These are phyloP conservation scores for Artemisia tridentata DNA, from an alignment of 129 eudicot species.

Conservation along the genomic window DNA sequence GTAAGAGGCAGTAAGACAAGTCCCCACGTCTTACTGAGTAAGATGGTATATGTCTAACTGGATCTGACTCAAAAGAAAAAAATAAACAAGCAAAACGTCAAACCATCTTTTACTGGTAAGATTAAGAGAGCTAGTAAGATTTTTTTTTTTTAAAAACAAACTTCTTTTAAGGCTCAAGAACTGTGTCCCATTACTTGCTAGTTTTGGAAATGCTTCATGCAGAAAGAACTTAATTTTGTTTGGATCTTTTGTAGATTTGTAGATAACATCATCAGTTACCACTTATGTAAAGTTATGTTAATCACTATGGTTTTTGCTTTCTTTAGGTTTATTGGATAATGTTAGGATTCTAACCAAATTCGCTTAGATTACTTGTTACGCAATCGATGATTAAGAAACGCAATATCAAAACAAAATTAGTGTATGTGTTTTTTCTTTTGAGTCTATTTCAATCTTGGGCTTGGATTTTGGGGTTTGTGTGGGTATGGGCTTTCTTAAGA, in stretches of 20 bases:
- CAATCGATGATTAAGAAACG: neutral
- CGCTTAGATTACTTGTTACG: neutral
- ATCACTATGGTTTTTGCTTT: neutral
- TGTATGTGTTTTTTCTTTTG: too few relatives aligned
- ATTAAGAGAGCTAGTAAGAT: too few relatives aligned
- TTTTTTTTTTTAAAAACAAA: too few relatives aligned
- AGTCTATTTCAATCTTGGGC: too few relatives aligned
- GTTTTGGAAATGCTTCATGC: neutral
- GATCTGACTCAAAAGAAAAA: too few relatives aligned
- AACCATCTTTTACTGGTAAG: too few relatives aligned
- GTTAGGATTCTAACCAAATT: neutral
- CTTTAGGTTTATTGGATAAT: neutral
- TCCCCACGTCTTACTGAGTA: too few relatives aligned
- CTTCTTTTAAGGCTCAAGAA: neutral
- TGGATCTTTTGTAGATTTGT: neutral
- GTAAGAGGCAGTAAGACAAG: too few relatives aligned
- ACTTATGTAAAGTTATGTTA: neutral
- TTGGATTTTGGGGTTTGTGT: too few relatives aligned
- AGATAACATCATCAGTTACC: neutral
- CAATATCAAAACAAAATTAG: neutral
- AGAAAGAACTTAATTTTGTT: neutral
- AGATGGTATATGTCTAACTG: too few relatives aligned
- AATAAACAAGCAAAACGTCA: too few relatives aligned
- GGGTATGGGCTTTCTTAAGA: too few relatives aligned
- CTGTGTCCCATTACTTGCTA: neutral